These are phyloP conservation scores for Tubosaeta brunneosetosa DNA, from an alignment of 768 basidiomycete species.

Conservation along the genomic window DNA sequence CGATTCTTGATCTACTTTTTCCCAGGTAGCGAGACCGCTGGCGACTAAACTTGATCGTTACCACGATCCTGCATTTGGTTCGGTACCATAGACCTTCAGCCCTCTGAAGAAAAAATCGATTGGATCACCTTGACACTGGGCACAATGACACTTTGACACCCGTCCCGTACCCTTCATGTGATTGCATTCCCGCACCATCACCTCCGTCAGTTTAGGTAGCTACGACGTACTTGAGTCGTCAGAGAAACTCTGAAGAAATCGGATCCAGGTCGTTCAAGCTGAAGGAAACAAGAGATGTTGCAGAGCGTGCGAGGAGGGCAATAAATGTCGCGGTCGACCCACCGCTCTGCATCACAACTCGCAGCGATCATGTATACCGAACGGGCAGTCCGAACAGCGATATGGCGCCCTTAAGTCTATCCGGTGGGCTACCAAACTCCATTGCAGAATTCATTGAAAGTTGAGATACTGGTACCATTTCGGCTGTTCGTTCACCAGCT, in stretches of 20 bases:
- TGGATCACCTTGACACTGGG: neutral
- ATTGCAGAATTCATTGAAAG: too few species aligned
- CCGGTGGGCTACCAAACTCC: too few species aligned
- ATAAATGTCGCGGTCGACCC: conserved; percentile 45
- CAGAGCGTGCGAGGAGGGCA: conserved; percentile 65
- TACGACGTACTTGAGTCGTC: conserved; percentile 30
- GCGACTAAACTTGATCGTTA: too few species aligned
- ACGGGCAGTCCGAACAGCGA: too few species aligned
- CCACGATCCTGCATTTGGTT: conserved; percentile 36
- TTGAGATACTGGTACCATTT: too few species aligned
- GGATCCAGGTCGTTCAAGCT: conserved; percentile 77
- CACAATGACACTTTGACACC: conserved; percentile 28
- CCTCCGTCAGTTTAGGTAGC: conserved; percentile 37
- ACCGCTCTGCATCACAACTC: too few species aligned
- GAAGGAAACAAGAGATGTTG: conserved; percentile 50
- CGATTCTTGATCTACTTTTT: too few species aligned
- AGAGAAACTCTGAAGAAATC: conserved; percentile 46
- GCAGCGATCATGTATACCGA: too few species aligned
- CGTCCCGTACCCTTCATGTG: conserved; percentile 42
- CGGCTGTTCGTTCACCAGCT: too few species aligned
- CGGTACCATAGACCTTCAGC: conserved; percentile 29
- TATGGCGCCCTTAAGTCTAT: too few species aligned
- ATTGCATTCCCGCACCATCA: conserved; percentile 56
- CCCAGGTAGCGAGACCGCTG: too few species aligned
- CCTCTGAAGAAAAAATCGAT: conserved; percentile 11